Evolutionary conservation across 2,329 filamentous ascomycete species (phyloP).

Genomic region (Chaetoscypha palmicola): DNA sequence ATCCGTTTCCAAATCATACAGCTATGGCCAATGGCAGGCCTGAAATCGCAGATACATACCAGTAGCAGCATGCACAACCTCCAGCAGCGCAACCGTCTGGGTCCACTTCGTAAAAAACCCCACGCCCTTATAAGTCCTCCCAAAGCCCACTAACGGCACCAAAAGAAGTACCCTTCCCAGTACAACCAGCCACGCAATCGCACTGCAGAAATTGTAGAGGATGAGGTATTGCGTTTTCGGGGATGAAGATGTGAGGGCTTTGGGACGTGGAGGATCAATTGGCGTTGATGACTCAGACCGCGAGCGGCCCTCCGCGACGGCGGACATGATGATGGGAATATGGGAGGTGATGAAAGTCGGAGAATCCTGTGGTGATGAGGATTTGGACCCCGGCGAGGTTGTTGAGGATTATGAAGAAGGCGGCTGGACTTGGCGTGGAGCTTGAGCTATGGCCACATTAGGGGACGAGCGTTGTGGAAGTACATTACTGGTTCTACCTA

Average conservation of each 20-base stretch:
- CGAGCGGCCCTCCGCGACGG: neutral
- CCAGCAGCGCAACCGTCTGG: constrained; percentile 76
- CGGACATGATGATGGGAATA: neutral
- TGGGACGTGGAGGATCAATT: constrained; percentile 18
- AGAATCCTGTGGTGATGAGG: neutral
- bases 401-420: neutral
- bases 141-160: constrained; percentile 47
- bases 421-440: constrained; percentile 1
- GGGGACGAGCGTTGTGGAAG: no score
- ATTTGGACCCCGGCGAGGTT: neutral
- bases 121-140: constrained; percentile 52
- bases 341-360: neutral
- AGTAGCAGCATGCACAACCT: constrained; percentile 72
- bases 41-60: constrained; percentile 45
- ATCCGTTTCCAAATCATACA: neutral
- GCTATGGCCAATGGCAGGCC: neutral
- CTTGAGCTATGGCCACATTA: constrained; percentile 1
- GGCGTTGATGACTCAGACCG: constrained; percentile 1
- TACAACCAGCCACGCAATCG: constrained; percentile 71
- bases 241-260: constrained; percentile 33
- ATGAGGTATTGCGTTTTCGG: constrained; percentile 65
- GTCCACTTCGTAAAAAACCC: constrained; percentile 69
- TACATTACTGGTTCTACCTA: no score
- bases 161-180: constrained; percentile 58
- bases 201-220: constrained; percentile 75